These are phyloP conservation scores for Xylaria cubensis DNA, from an alignment of 495 filamentous ascomycete species.

Conservation along the genomic window DNA sequence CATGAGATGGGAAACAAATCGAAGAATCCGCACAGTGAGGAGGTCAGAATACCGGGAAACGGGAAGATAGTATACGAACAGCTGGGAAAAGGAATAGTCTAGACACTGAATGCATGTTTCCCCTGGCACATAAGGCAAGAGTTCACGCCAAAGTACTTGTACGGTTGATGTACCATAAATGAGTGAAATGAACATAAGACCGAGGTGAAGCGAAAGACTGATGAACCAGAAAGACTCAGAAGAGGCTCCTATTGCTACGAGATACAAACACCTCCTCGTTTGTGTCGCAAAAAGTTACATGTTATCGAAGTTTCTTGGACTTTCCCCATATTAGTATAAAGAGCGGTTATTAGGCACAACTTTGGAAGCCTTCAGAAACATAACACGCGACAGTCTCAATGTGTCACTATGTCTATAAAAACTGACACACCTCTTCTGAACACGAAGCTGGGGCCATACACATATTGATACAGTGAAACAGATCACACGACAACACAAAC, in stretches of 20 bases:
- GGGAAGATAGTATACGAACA: not conserved
- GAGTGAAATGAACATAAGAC: not conserved
- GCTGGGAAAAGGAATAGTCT: not conserved
- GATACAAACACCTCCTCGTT: not conserved
- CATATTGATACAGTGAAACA: not conserved
- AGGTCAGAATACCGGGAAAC: not conserved
- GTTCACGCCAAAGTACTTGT: not conserved
- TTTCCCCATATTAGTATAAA: not conserved
- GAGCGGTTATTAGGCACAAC: not conserved
- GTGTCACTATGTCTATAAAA: not conserved
- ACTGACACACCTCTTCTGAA: not conserved
- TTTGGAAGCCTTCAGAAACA: not conserved
- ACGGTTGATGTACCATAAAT: not conserved
- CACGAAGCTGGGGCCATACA: not conserved
- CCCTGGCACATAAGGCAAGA: not conserved
- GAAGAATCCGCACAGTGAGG: not conserved
- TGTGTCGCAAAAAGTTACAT: not conserved
- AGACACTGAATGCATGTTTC: not conserved
- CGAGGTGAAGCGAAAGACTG: not conserved
- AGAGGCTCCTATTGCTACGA: not conserved
- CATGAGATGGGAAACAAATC: not conserved
- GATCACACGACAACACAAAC: not conserved
- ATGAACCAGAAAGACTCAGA: not conserved
- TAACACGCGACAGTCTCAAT: too few relatives aligned
- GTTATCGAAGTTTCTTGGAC: not conserved